Evolutionary conservation across 805 yeast genomes (phyloP).

Genomic region (Saccharomyces eubayanus): DNA sequence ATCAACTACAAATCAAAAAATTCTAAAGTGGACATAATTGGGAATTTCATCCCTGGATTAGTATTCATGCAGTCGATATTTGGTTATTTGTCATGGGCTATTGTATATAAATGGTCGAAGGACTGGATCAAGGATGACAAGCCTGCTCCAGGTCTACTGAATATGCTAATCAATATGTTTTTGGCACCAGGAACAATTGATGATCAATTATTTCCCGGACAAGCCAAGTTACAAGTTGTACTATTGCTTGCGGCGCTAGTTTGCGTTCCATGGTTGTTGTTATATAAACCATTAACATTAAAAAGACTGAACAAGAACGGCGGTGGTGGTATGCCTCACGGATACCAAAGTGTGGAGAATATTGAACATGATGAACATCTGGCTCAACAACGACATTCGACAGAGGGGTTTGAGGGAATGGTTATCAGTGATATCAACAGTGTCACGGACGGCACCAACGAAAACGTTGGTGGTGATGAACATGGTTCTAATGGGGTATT

Average conservation of each 20-base stretch:
- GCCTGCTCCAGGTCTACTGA: constrained; percentile 87
- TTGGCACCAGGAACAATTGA: constrained; percentile 83
- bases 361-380: constrained; percentile 32
- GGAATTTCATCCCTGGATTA: constrained; percentile 90
- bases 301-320: constrained; percentile 43
- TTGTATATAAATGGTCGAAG: constrained; percentile 87
- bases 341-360: constrained; percentile 35
- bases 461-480: constrained; percentile 23
- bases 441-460: constrained; percentile 26
- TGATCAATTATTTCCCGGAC: constrained; percentile 74
- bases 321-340: constrained; percentile 30
- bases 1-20: constrained; percentile 67
- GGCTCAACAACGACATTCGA: not conserved
- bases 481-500: constrained; percentile 39
- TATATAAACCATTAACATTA: constrained; percentile 73
- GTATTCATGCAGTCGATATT: constrained; percentile 94
- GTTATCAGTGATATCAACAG: constrained; percentile 34
- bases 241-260: constrained; percentile 68
- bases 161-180: constrained; percentile 94
- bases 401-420: constrained; percentile 43
- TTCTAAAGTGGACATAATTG: constrained; percentile 71
- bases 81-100: constrained; percentile 80
- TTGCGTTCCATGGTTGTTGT: constrained; percentile 87
- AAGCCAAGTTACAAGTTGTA: constrained; percentile 62
- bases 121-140: constrained; percentile 75